A percentile compares a stretch with the other conserved stretches of the same genome.
Evolutionary conservation across 345 rosid species (phyloP).

Genomic region (Limnanthes douglasii): DNA sequence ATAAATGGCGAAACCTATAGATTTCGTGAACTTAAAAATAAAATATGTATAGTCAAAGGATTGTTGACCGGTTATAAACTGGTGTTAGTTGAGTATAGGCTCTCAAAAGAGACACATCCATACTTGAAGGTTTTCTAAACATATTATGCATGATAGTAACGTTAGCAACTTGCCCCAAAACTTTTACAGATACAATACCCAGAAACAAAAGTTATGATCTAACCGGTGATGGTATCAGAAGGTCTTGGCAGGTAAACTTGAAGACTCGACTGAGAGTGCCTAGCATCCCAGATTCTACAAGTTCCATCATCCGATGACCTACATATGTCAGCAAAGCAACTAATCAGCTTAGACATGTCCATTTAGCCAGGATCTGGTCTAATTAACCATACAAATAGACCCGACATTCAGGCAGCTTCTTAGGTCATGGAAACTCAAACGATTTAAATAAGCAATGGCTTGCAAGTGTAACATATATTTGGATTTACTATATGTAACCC

Average conservation of each 20-base stretch:
- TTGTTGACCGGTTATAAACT: too few species aligned
- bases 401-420: too few species aligned
- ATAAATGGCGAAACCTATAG: too few species aligned
- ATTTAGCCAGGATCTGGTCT: slow-evolving; percentile 6
- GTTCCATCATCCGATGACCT: slow-evolving; percentile 99
- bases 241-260: slow-evolving; percentile 70
- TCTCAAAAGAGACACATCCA: too few species aligned
- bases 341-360: not conserved
- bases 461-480: not conserved
- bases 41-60: too few species aligned
- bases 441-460: slow-evolving; percentile 1
- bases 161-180: too few species aligned
- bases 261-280: slow-evolving; percentile 59
- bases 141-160: too few species aligned
- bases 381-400: slow-evolving; percentile 2
- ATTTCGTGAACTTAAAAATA: too few species aligned
- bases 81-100: too few species aligned
- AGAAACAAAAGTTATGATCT: slow-evolving; percentile 12
- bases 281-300: slow-evolving; percentile 98
- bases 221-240: slow-evolving; percentile 52
- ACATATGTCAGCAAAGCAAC: slow-evolving; percentile 16
- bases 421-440: too few species aligned
- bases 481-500: slow-evolving; percentile 2
- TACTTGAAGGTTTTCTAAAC: too few species aligned
- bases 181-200: too few species aligned